Conservation (phyloP, 257 asterid genomes). For the Plantago elongata region DNA sequence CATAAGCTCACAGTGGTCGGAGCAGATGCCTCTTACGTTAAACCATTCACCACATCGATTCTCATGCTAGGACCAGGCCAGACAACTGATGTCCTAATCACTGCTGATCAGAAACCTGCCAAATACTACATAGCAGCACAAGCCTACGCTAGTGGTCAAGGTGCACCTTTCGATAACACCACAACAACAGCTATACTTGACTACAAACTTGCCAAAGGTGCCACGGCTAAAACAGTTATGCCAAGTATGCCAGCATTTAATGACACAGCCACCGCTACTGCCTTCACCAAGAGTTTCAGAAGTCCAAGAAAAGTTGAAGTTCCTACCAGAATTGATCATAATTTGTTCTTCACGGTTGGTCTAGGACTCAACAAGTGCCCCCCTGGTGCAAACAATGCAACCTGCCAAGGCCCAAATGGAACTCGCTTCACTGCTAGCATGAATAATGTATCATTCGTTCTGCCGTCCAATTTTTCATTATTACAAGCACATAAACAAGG, state of each 20-base stretch:
- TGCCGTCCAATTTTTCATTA: constrained; percentile 70
- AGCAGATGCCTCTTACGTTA: constrained; percentile 75
- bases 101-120: constrained; percentile 60
- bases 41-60: constrained; percentile 78
- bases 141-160: constrained; percentile 85
- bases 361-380: constrained; percentile 74
- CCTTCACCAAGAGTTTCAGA: constrained; percentile 62
- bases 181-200: constrained; percentile 91
- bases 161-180: constrained; percentile 80
- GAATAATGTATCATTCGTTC: constrained; percentile 77
- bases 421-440: constrained; percentile 85
- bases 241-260: constrained; percentile 74
- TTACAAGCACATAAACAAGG: constrained; percentile 76
- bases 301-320: constrained; percentile 51
- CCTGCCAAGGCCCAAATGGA: constrained; percentile 89
- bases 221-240: constrained; percentile 35
- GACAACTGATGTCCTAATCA: constrained; percentile 83
- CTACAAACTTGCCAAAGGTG: constrained; percentile 46
- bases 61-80: constrained; percentile 96
- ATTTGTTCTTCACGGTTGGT: constrained; percentile 68
- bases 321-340: constrained; percentile 68
- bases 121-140: constrained; percentile 84
- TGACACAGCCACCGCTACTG: constrained; percentile 71
- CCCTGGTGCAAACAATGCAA: constrained; percentile 34
- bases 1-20: constrained; percentile 87